phyloP scores from a whole-genome alignment of 2,329 filamentous ascomycete species.

The Teratosphaeria viscida region DNA sequence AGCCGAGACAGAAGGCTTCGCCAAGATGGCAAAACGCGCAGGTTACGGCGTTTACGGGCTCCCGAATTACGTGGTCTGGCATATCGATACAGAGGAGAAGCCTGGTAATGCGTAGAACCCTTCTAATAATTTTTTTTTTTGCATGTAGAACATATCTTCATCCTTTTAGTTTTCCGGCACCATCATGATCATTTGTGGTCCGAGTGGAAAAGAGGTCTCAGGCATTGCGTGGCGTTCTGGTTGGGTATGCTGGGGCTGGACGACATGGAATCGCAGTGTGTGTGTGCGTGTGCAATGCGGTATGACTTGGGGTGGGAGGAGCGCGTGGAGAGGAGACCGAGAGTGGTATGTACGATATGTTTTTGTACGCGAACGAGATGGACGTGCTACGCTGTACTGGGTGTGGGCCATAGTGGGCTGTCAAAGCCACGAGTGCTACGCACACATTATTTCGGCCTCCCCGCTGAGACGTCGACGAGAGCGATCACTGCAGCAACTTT shows the following conservation, averaged over 20 bases:
- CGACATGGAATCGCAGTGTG: background rate
- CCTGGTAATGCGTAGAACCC: constrained; percentile 53
- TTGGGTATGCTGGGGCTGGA: background rate
- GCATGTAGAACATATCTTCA: background rate
- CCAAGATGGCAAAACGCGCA: constrained; percentile 94
- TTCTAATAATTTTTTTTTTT: background rate
- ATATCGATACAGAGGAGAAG: constrained; percentile 95
- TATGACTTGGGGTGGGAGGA: background rate
- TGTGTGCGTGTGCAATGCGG: background rate
- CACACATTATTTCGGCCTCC: background rate
- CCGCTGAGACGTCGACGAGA: background rate
- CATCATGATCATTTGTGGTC: background rate
- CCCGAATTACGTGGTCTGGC: constrained; percentile 98
- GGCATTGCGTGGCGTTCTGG: background rate
- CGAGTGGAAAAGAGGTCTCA: background rate
- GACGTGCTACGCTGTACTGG: background rate
- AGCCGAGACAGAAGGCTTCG: constrained; percentile 96
- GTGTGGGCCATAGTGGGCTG: background rate
- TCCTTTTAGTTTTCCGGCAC: background rate
- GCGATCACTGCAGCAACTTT: background rate
- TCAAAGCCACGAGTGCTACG: background rate
- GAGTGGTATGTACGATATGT: background rate
- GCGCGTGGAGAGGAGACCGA: background rate
- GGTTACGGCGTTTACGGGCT: constrained; percentile 87
- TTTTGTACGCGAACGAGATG: background rate